These are phyloP conservation scores for Podospora tetraspora DNA, from an alignment of 495 filamentous ascomycete species.

Conservation along the genomic window DNA sequence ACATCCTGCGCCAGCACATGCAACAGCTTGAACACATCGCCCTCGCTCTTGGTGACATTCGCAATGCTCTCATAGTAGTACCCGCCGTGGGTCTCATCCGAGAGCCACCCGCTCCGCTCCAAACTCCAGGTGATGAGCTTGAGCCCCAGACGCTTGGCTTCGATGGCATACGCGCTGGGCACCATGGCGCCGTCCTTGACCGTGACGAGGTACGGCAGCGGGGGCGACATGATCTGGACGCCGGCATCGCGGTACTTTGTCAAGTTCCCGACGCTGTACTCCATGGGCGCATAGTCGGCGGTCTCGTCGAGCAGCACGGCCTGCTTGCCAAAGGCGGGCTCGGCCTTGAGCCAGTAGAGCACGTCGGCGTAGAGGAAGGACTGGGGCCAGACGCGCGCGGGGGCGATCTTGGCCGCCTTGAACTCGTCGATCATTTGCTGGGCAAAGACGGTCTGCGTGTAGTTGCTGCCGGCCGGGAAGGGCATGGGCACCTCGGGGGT, in stretches of 20 bases:
- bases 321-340: slow-evolving; percentile 52
- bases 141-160: slow-evolving; percentile 48
- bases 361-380: slow-evolving; percentile 56
- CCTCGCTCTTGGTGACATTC: slow-evolving; percentile 49
- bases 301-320: slow-evolving; percentile 55
- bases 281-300: slow-evolving; percentile 44
- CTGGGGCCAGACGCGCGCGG: slow-evolving; percentile 55
- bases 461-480: slow-evolving; percentile 46
- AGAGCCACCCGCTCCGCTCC: slow-evolving; percentile 53
- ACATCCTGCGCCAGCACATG: slow-evolving; percentile 55
- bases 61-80: slow-evolving; percentile 53
- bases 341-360: slow-evolving; percentile 55
- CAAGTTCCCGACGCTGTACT: slow-evolving; percentile 45
- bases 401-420: slow-evolving; percentile 45
- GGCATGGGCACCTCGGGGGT: slow-evolving; percentile 55
- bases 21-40: slow-evolving; percentile 53
- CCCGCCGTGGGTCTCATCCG: slow-evolving; percentile 37
- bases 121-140: slow-evolving; percentile 59
- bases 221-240: slow-evolving; percentile 41
- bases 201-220: slow-evolving; percentile 39
- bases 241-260: slow-evolving; percentile 39
- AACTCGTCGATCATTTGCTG: slow-evolving; percentile 57
- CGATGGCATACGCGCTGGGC: slow-evolving; percentile 39
- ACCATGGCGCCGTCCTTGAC: slow-evolving; percentile 36
- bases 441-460: slow-evolving; percentile 53